Evolutionary conservation across 805 yeast genomes (phyloP), one percentile per base, ranked within the genome.

Genomic region (Vanderwaltozyma yarrowii): DNA sequence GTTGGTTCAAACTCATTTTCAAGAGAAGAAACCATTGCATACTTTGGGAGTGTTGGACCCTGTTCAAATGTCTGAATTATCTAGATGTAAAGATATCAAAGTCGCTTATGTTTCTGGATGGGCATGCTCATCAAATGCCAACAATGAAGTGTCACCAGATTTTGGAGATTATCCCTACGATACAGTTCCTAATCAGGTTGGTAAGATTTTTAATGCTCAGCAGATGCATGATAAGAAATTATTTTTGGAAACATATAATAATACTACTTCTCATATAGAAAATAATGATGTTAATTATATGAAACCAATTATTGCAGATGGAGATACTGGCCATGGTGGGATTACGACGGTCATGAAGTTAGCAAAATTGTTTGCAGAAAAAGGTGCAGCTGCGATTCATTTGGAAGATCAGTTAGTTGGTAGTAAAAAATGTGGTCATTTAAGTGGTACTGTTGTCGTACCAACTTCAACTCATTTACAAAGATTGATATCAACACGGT

Each of bases 161-260:
- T 73, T 74, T 52, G 83, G 81, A 16, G 83, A 77, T 51, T 77
- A 77, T 49, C 82, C 83, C 0, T 76, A 76, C 47, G 76, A 76
- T 46, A 77, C 83, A 0, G 80, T 77, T 2, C 83, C 83, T n/a
- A 73, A 73, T 47, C 78, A 75, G 49, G 80, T 74, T 5, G 76
- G 74, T 39, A 62, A 80, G 38, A 49, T 76, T 25, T 75, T 74
- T 55, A 67, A 71, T 45, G 76, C 80, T 1, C 80, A 76, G 56
- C 61, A 60, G 43, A 60, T 74, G 46, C 82, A 76, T 46, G 82
- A 76, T 49, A 65, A 65, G 33, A 73, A 72, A 49, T 47, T 71
- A 2, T 67, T 64, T 51, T 59, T 64, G 39, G 65, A 65, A 35
- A 50, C 49, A 20, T 51, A 58, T 33, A 44, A 40, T 23, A 33